Conservation (phyloP, 2,329 filamentous ascomycete genomes). For the Celoporthe dispersa region DNA sequence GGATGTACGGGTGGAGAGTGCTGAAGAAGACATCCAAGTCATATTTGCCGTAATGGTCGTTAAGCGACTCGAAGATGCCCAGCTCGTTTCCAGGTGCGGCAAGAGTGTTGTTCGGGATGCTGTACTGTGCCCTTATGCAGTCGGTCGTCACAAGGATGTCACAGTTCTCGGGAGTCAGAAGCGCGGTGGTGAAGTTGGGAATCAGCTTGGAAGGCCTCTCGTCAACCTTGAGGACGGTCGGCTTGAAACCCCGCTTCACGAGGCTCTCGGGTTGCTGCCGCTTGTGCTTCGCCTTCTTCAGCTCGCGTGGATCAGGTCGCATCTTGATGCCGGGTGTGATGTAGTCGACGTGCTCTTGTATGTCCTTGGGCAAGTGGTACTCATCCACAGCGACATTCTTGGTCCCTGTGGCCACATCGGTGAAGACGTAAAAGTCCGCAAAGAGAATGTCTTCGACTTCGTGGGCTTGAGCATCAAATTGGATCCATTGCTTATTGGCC, state of each 20-base stretch:
- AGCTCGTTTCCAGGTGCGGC: slow-evolving; percentile 30
- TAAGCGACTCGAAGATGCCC: slow-evolving; percentile 29
- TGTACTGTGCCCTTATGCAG: slow-evolving; percentile 30
- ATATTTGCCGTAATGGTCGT: slow-evolving; percentile 28
- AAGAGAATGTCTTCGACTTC: slow-evolving; percentile 46
- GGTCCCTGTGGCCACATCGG: slow-evolving; percentile 43
- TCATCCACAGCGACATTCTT: slow-evolving; percentile 44
- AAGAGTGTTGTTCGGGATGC: slow-evolving; percentile 27
- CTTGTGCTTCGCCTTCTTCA: slow-evolving; percentile 24
- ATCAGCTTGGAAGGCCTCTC: background rate
- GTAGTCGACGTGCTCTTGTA: slow-evolving; percentile 55
- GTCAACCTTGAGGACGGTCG: slow-evolving; percentile 13
- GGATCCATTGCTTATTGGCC: slow-evolving; percentile 44
- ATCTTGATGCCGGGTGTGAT: slow-evolving; percentile 57
- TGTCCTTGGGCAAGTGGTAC: slow-evolving; percentile 52
- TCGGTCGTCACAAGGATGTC: slow-evolving; percentile 29
- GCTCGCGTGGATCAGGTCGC: slow-evolving; percentile 30
- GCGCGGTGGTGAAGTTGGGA: slow-evolving; percentile 16
- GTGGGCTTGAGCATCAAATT: slow-evolving; percentile 45
- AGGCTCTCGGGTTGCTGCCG: slow-evolving; percentile 1
- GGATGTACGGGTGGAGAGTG: slow-evolving; percentile 32
- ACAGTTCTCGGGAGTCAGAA: slow-evolving; percentile 21
- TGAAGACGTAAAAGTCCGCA: slow-evolving; percentile 47
- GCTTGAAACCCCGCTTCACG: slow-evolving; percentile 15
- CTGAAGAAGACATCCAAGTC: slow-evolving; percentile 31